Evolutionary conservation across 192 early-diverging fungal genomes (phyloP).

Genomic region (Coemansia sp.): DNA sequence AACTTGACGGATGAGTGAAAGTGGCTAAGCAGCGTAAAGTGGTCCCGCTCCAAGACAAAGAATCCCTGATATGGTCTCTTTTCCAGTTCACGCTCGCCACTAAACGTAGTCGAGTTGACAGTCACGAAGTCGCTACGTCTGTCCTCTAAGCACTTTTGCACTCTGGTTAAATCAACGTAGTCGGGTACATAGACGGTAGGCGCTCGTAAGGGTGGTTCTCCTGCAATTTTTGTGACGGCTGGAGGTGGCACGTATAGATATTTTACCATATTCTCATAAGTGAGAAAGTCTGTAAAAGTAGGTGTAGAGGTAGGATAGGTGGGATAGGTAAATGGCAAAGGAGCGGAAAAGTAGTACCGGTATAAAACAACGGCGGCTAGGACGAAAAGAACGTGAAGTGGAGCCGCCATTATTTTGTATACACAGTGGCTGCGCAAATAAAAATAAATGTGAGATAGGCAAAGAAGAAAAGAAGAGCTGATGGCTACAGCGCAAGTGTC

Average conservation of each 20-base stretch:
- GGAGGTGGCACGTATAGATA: background rate
- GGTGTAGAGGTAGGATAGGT: background rate
- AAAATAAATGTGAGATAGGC: background rate
- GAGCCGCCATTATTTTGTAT: background rate
- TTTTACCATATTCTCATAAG: background rate
- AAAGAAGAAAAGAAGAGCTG: background rate
- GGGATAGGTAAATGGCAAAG: background rate
- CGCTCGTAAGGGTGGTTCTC: background rate
- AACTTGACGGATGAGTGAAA: background rate
- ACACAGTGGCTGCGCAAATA: background rate
- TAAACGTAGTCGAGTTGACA: slow-evolving; percentile 2
- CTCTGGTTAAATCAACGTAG: background rate
- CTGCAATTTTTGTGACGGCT: background rate
- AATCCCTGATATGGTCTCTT: background rate
- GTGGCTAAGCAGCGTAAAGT: background rate
- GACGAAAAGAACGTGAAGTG: background rate
- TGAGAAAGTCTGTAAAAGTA: background rate
- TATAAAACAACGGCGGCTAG: background rate
- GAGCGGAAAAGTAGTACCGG: background rate
- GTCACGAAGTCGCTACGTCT: background rate
- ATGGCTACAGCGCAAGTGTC: background rate
- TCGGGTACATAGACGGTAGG: slow-evolving; percentile 6
- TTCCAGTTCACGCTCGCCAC: background rate
- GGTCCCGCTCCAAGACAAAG: background rate
- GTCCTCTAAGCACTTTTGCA: slow-evolving; percentile 12